Conservation (phyloP, 768 basidiomycete genomes). For the Artomyces pyxidatus region DNA sequence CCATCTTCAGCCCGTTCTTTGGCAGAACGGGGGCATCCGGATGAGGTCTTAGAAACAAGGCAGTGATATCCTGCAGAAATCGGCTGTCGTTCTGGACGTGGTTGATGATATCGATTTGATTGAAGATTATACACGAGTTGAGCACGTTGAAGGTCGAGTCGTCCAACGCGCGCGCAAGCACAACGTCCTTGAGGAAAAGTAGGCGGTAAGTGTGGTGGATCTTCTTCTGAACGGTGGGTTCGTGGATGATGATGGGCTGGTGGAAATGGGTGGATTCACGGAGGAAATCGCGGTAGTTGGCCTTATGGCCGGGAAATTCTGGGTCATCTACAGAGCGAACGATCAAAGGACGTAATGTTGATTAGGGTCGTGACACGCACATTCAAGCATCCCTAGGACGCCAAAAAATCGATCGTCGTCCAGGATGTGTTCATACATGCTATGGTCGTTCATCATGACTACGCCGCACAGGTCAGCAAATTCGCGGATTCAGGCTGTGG, state of each 20-base stretch:
- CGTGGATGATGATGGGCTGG: slow-evolving; percentile 80
- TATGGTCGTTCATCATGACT: slow-evolving; percentile 95
- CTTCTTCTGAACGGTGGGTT: slow-evolving; percentile 69
- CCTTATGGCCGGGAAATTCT: slow-evolving; percentile 94
- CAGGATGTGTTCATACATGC: slow-evolving; percentile 89
- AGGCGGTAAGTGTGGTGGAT: slow-evolving; percentile 97
- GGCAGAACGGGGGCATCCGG: slow-evolving; percentile 20
- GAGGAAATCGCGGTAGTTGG: slow-evolving; percentile 93
- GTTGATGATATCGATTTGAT: slow-evolving; percentile 95
- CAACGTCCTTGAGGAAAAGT: slow-evolving; percentile 96
- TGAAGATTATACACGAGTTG: slow-evolving; percentile 96
- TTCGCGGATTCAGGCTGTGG: not conserved
- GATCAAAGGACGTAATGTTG: slow-evolving; percentile 7
- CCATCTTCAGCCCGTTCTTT: slow-evolving; percentile 23
- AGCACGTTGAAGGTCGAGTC: slow-evolving; percentile 96
- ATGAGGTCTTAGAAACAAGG: slow-evolving; percentile 44
- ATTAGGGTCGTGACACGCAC: slow-evolving; percentile 39
- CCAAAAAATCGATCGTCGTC: slow-evolving; percentile 90
- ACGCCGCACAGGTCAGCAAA: slow-evolving; percentile 3
- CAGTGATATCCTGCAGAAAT: slow-evolving; percentile 74
- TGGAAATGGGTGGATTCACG: slow-evolving; percentile 77
- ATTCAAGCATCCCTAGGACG: slow-evolving; percentile 95
- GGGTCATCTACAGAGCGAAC: slow-evolving; percentile 70
- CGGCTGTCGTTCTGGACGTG: slow-evolving; percentile 73
- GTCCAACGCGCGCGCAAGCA: slow-evolving; percentile 89